Conservation (phyloP, 1,284 basidiomycete genomes). For the Ceratobasidium sp. region DNA sequence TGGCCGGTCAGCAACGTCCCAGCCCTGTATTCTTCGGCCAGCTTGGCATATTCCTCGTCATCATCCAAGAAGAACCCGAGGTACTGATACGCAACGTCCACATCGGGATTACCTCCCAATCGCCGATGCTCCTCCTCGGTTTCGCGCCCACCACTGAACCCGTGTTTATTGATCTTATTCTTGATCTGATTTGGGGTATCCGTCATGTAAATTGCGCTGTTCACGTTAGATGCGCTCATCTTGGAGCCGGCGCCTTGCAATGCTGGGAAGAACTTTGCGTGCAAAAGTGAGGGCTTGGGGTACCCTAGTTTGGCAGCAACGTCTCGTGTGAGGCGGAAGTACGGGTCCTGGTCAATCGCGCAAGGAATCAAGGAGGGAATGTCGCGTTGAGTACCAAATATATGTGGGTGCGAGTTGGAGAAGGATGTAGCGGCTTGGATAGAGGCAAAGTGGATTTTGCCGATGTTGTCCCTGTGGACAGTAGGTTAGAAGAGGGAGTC, state of each 20-base stretch:
- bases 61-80: slow-evolving; percentile 97
- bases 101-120: slow-evolving; percentile 91
- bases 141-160: slow-evolving; percentile 88
- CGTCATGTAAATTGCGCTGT: slow-evolving; percentile 93
- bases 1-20: slow-evolving; percentile 90
- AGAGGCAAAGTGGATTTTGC: slow-evolving; percentile 97
- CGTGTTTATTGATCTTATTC: slow-evolving; percentile 96
- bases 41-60: slow-evolving; percentile 80
- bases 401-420: slow-evolving; percentile 98
- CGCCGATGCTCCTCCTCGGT: slow-evolving; percentile 92
- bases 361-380: slow-evolving; percentile 96
- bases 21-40: slow-evolving; percentile 91
- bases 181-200: slow-evolving; percentile 94
- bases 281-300: slow-evolving; percentile 91
- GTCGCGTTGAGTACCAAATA: slow-evolving; percentile 85
- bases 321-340: slow-evolving; percentile 97
- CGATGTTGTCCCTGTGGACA: slow-evolving; percentile 89
- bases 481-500: neutral
- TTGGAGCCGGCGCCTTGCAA: slow-evolving; percentile 98
- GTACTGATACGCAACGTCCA: slow-evolving; percentile 97
- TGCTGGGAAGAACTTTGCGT: slow-evolving; percentile 98
- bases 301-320: slow-evolving; percentile 94
- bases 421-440: slow-evolving; percentile 97
- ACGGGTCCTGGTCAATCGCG: slow-evolving; percentile 96
- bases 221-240: slow-evolving; percentile 95